Base-by-base conservation (phyloP, 495 filamentous ascomycete genomes). In the Annulohypoxylon nitens region DNA sequence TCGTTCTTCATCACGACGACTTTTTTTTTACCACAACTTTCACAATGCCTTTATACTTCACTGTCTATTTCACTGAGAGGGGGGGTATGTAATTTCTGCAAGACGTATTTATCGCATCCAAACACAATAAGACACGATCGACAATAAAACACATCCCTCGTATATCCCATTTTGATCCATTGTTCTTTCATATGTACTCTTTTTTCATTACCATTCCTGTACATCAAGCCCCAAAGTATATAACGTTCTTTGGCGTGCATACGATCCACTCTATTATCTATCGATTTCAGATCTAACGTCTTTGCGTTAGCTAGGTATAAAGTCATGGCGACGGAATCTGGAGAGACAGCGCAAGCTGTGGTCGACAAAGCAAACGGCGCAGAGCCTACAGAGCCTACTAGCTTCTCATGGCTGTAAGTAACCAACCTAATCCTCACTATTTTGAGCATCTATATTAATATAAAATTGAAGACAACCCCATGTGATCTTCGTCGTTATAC, bases 401-500 rank as follows among this genome's bases (percentile, higher is more conserved):
- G 9, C 18, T 78, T 78, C 58, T 75, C 77, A 5, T 78, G 77
- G 77, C 43, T 75, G 77, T 78, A 71, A 74, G 77, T 74, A 34
- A 54, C 26, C 20, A 5, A 3, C 50, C 47, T 58, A 10, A 26
- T 41, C 12, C 4, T 23, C 41, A 25, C 14, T 14, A 50, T 8
- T 25, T 62, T 12, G 20, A 55, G 36, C 26, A 64, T 66, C 14
- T 25, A 60, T 60, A 54, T 63, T 74, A 69, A 70, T 20, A 10
- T 64, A 2, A 26, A 25, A 4, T n/a, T 64, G 34, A 62, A 88
- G 86, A 18, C 73, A 84, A 7, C 83, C 85, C n/a, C 86, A 88
- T 63, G 82, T 86, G 0, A 78, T 85, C 20, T 87, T 88, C 59
- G 84, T 84, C 43, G 85, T 87, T 36, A 76, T 84, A 62, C 73